These are phyloP conservation scores for Lojkania enalia DNA, from an alignment of 2,329 filamentous ascomycete species.

Conservation along the genomic window DNA sequence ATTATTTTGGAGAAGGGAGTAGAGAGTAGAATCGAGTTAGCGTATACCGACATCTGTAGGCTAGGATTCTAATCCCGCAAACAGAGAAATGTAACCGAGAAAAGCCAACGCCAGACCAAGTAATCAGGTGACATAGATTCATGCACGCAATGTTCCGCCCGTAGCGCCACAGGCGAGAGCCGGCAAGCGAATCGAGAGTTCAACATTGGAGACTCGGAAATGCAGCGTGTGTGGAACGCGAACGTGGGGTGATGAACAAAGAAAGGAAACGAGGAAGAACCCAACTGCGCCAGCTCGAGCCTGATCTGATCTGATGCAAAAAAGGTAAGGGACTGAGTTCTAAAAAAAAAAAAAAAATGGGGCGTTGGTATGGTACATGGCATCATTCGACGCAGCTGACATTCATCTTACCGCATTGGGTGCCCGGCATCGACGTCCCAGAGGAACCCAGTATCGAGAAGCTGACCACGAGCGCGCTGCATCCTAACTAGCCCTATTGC, in stretches of 20 bases:
- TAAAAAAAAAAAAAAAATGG: too few species aligned
- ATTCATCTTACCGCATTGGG: neutral
- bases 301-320: too few species aligned
- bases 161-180: constrained; percentile 1
- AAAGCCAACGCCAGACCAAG: neutral
- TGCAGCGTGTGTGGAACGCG: neutral
- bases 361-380: too few species aligned
- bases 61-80: too few species aligned
- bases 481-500: neutral
- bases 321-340: too few species aligned
- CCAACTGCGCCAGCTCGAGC: too few species aligned
- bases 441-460: neutral
- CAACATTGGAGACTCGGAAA: too few species aligned
- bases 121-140: neutral
- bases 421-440: neutral
- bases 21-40: too few species aligned
- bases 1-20: too few species aligned
- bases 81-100: too few species aligned
- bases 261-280: too few species aligned
- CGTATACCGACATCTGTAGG: too few species aligned
- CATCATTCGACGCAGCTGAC: neutral
- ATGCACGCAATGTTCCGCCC: constrained; percentile 7
- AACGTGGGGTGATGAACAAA: neutral
- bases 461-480: neutral
- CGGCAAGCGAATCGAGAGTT: neutral